These are phyloP conservation scores for Medicago arabica DNA, from an alignment of 306 rosid genomes.

Conservation along the genomic window DNA sequence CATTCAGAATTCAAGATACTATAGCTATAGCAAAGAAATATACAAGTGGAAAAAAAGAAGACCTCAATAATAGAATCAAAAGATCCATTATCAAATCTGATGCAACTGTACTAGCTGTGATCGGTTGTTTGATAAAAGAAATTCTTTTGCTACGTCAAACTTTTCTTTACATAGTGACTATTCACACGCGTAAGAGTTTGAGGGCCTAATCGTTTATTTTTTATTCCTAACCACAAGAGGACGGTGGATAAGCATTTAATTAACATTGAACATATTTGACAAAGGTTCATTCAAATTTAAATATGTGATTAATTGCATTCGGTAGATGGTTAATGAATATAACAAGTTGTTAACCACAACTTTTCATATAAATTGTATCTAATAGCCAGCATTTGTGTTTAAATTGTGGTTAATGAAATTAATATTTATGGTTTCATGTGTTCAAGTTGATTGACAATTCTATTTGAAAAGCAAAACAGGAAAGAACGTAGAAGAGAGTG, in stretches of 20 bases:
- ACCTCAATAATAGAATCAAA: slow-evolving; percentile 1
- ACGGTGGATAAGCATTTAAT: slow-evolving; percentile 36
- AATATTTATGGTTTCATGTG: too few relatives aligned
- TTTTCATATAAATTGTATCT: too few relatives aligned
- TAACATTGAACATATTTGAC: too few relatives aligned
- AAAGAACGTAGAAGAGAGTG: slow-evolving; percentile 26
- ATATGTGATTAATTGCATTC: too few relatives aligned
- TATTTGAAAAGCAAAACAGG: neutral
- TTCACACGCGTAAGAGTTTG: slow-evolving; percentile 49
- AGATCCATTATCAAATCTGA: slow-evolving; percentile 29
- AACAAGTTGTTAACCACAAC: too few relatives aligned
- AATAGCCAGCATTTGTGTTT: too few relatives aligned
- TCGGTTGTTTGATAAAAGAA: neutral
- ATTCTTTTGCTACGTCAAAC: neutral
- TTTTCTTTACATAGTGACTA: slow-evolving; percentile 40
- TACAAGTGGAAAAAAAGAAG: neutral
- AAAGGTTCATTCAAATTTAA: too few relatives aligned
- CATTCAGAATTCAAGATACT: neutral
- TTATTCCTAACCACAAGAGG: slow-evolving; percentile 46
- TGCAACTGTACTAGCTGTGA: slow-evolving; percentile 34
- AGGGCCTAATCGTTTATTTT: slow-evolving; percentile 47
- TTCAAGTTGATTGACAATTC: too few relatives aligned
- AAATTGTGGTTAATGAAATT: too few relatives aligned
- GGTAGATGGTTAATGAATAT: too few relatives aligned
- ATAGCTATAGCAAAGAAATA: too few relatives aligned